Evolutionary conservation across 345 rosid genomes (phyloP), one percentile per base, ranked within the genome.

Genomic region (Microcos paniculata): DNA sequence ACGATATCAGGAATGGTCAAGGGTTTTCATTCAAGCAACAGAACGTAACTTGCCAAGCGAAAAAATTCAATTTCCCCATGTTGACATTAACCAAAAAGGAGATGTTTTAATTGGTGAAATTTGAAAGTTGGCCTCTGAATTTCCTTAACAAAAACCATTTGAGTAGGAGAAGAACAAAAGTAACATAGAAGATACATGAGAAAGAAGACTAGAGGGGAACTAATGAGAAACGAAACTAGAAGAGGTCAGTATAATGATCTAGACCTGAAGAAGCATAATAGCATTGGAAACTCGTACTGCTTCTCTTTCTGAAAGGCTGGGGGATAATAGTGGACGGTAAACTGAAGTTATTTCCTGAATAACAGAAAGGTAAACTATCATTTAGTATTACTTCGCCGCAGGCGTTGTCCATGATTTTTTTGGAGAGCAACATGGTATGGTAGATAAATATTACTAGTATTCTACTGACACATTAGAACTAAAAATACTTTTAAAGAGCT

Each of bases 211-310:
- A 56, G 4, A 31, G 1, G 18, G 14, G 9, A 19, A 30, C 21
- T 23, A 31, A 10, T 61, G 30, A 18, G 42, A 61, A 61, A 48
- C 21, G 15, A 42, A 42, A 28, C 42, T 48, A 10, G 35, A 53
- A 35, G 62, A 14, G 48, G 45, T 62, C 21, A 35, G 21, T 38
- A 42, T n/a, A 74, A 58, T 33, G 4, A 13, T 48, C 2, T 2
- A 63, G 35, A 88, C 94, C 91, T 90, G 86, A 65, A 92, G 79
- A 67, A 92, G 86, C 26, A 81, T 75, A 49, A 92, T 86, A 56
- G 84, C 88, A 80, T 88, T 77, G 81, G 86, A 87, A 26, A 77
- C 88, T 64, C 83, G 84, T 40, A 35, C 74, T 0, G 87, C 77
- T 1, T 35, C 70, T 16, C 42, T 77, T 16, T 81, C 35, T 14